Evolutionary conservation across 78 protist species (phyloP).

Genomic region (Diacronema lutheri): DNA sequence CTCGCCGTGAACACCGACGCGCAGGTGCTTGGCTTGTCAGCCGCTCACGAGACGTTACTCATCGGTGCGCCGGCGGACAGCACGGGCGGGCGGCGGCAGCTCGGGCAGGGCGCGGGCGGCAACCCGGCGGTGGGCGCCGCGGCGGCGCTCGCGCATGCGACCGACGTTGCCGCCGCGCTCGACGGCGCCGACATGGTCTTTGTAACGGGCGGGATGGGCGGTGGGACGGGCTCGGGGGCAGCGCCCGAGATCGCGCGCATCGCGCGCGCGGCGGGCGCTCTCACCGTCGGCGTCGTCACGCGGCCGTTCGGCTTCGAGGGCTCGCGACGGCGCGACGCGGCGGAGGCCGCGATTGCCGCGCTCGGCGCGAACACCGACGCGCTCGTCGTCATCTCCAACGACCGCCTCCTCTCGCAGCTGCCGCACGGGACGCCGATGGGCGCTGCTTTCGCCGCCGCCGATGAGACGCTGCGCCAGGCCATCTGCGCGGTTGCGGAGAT

Average conservation of each 20-base stretch:
- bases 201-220: conserved; percentile 84
- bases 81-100: background rate
- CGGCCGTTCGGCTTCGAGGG: background rate
- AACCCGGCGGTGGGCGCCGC: conserved; percentile 56
- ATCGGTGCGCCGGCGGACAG: conserved; percentile 28
- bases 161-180: conserved; percentile 40
- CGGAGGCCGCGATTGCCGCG: conserved; percentile 25
- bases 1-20: conserved; percentile 71
- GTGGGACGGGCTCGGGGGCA: conserved; percentile 81
- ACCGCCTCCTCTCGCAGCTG: conserved; percentile 31
- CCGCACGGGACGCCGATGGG: background rate
- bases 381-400: conserved; percentile 69
- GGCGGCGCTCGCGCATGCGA: conserved; percentile 63
- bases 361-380: conserved; percentile 65
- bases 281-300: background rate
- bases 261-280: background rate
- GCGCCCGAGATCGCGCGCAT: conserved; percentile 61
- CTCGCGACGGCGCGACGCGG: background rate
- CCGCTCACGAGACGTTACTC: conserved; percentile 49
- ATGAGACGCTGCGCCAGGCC: conserved; percentile 58
- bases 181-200: conserved; percentile 68
- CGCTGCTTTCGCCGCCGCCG: conserved; percentile 65
- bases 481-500: conserved; percentile 66
- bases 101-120: conserved; percentile 62
- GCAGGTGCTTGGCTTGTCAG: conserved; percentile 55